Evolutionary conservation across 208 protist species (phyloP).

Genomic region (Trypanosoma vivax): DNA sequence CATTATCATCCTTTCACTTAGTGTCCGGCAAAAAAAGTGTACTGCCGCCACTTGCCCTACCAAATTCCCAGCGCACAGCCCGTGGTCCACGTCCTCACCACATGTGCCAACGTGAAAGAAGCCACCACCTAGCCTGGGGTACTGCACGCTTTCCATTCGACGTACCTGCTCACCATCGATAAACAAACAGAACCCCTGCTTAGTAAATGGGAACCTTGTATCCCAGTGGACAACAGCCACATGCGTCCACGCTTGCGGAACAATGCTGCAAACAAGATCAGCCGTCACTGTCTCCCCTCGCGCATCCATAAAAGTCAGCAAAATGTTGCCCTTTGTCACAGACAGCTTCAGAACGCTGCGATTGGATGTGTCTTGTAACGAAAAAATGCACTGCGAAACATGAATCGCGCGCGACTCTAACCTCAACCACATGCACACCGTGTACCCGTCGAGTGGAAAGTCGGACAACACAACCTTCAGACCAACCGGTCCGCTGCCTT

Average conservation of each 20-base stretch:
- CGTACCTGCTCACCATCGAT: constrained; percentile 40
- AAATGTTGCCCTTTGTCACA: constrained; percentile 4
- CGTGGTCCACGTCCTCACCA: constrained; percentile 51
- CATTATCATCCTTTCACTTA: constrained; percentile 31
- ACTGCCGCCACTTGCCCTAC: constrained; percentile 58
- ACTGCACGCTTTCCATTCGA: constrained; percentile 26
- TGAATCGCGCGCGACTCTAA: constrained; percentile 23
- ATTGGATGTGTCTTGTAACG: constrained; percentile 31
- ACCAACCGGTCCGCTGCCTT: constrained; percentile 31
- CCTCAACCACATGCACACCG: constrained; percentile 60
- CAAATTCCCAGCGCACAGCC: constrained; percentile 34
- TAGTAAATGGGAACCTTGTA: constrained; percentile 16
- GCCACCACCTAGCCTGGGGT: constrained; percentile 39
- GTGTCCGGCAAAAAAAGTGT: constrained; percentile 51
- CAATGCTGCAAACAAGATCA: constrained; percentile 18
- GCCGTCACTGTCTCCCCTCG: constrained; percentile 7
- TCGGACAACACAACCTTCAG: constrained; percentile 46
- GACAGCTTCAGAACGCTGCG: constrained; percentile 25
- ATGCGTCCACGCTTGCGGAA: constrained; percentile 25
- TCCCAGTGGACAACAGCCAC: constrained; percentile 27
- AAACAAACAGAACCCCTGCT: constrained; percentile 29
- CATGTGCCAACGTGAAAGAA: constrained; percentile 47
- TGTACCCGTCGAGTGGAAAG: constrained; percentile 67
- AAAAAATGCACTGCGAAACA: constrained; percentile 28
- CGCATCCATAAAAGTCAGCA: constrained; percentile 15